Conservation (phyloP, 306 rosid genomes). For the Pterocarpus santalinus region DNA sequence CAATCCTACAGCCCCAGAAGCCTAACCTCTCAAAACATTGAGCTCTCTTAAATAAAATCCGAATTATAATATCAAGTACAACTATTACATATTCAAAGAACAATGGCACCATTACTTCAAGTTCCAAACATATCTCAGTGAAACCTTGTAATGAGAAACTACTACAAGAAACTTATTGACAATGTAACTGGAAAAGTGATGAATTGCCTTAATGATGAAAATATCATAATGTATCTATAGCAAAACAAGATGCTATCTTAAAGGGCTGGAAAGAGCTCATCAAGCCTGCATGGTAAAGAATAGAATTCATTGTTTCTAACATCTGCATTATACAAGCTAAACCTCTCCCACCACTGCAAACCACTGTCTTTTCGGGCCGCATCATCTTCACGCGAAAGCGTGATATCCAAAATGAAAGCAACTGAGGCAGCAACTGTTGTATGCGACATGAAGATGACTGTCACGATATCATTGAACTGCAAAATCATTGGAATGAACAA, state of each 20-base stretch:
- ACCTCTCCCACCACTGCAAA: conserved; percentile 81
- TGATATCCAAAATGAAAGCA: conserved; percentile 68
- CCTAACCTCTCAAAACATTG: too few relatives aligned
- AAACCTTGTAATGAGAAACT: neutral
- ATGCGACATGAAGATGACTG: conserved; percentile 76
- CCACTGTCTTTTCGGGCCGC: conserved; percentile 61
- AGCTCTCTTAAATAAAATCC: neutral
- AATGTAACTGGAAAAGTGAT: too few relatives aligned
- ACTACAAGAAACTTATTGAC: neutral
- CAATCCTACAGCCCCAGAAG: too few relatives aligned
- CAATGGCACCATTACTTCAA: neutral
- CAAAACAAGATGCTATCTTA: conserved; percentile 8
- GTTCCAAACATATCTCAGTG: neutral
- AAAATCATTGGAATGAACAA: conserved; percentile 4
- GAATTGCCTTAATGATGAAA: neutral
- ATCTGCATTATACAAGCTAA: conserved; percentile 66
- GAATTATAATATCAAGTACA: neutral
- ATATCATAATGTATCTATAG: too few relatives aligned
- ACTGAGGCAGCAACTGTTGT: conserved; percentile 74
- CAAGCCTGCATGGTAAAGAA: conserved; percentile 64
- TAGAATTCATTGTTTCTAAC: conserved; percentile 78
- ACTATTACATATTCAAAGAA: neutral
- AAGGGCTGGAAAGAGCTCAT: conserved; percentile 63
- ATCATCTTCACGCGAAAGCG: conserved; percentile 59
- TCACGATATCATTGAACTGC: conserved; percentile 65